Evolutionary conservation across 768 basidiomycete genomes (phyloP), one percentile per base, ranked within the genome.

Genomic region (Gautieria morchelliformis): DNA sequence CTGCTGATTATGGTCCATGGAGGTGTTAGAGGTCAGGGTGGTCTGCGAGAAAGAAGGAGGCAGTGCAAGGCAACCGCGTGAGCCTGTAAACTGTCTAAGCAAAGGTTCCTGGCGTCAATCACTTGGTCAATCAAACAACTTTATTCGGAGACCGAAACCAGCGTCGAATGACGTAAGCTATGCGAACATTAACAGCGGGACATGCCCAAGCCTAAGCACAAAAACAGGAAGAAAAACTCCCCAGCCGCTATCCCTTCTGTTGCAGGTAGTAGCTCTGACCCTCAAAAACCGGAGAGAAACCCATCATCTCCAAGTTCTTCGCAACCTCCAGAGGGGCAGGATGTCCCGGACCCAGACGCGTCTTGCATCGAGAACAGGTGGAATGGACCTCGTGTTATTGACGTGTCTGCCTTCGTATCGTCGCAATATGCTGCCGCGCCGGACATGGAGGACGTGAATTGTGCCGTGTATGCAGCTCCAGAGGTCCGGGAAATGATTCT

Each of bases 401-500:
- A 87, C 65, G 70, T 78, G n/a, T 72, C 70, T n/a, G 74, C 77
- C 12, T 92, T 92, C 67, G 68, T 92, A 40, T 60, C 71, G 4
- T 79, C 80, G n/a, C 82, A 75, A 60, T 87, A 89, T 66, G 81
- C 87, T 7, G 78, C 84, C 42, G 79, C 81, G 11, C 80, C 83
- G 0, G 11, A 20, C 14, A 19, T 79, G 47, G 77, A 83, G 44
- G 81, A 87, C 61, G 80, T 80, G 0, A 64, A 88, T 44, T 90
- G 86, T 63, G 84, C 83, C 17, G 87, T 88, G 63, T 90, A 89
- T 64, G 82, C 87, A 2, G 83, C 84, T 64, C 78, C 80, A 45
- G 89, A 89, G 64, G 78, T 90, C 30, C 68, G 84, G 41, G 77
- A 88, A 65, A 89, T 90, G 85, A 66, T 91, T 27, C 72, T 69